Percentiles rank a stretch among this genome's conserved stretches.
Conservation (phyloP, 352 stramenopile species). For the Phytophthora pisi region DNA sequence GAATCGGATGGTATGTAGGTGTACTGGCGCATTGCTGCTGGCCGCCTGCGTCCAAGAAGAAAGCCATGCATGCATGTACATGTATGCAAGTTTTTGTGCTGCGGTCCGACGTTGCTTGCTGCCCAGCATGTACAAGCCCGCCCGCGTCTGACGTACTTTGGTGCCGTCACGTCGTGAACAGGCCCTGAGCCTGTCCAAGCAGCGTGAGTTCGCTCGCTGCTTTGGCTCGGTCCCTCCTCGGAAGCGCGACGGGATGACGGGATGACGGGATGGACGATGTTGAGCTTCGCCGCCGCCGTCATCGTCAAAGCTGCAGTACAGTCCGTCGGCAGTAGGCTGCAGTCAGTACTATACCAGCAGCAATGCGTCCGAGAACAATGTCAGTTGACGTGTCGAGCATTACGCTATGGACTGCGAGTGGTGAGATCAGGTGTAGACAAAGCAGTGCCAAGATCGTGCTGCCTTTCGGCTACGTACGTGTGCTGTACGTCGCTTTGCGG, state of each 20-base stretch:
- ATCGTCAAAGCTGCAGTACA: not conserved
- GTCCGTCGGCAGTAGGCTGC: not conserved
- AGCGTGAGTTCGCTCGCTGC: not conserved
- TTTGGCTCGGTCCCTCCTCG: constrained; percentile 2
- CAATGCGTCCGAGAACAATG: not conserved
- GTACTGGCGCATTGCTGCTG: not conserved
- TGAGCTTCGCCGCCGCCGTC: not conserved
- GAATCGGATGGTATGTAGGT: not conserved
- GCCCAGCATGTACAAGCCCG: not conserved
- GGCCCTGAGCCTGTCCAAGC: constrained; percentile 18
- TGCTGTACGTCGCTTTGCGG: too few relatives aligned
- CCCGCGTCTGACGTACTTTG: constrained; percentile 11
- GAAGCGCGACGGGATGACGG: constrained; percentile 2
- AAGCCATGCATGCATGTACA: too few relatives aligned
- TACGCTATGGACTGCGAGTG: constrained; percentile 14
- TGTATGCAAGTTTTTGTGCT: not conserved
- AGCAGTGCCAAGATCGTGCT: constrained; percentile 1
- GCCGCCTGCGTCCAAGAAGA: too few relatives aligned
- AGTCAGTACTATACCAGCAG: too few relatives aligned
- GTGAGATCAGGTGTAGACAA: constrained; percentile 22
- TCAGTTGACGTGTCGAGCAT: constrained; percentile 4
- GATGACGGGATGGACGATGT: constrained; percentile 10
- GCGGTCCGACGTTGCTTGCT: not conserved
- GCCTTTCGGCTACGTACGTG: not conserved
- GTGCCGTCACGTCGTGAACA: constrained; percentile 20